phyloP scores from a whole-genome alignment of 106 monocot genomes.

The Gastrodia elata region DNA sequence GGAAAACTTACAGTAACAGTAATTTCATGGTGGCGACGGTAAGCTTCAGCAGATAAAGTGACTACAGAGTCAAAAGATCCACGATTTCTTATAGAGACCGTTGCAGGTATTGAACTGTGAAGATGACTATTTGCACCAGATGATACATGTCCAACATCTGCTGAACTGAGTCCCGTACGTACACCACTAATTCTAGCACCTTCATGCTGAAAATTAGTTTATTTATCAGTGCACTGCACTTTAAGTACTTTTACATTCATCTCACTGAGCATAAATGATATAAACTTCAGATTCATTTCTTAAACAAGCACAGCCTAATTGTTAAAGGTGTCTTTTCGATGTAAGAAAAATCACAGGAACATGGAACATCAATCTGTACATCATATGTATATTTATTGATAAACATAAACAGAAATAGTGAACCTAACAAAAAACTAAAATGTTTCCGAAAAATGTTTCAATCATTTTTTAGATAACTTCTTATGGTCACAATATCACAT shows the following conservation, averaged over 20 bases:
- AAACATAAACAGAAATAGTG: not conserved
- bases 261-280: not conserved
- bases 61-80: conserved; percentile 22
- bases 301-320: not conserved
- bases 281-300: not conserved
- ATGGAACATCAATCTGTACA: not conserved
- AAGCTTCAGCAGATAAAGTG: conserved; percentile 44
- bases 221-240: not conserved
- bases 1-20: conserved; percentile 51
- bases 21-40: conserved; percentile 83
- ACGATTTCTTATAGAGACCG: conserved; percentile 29
- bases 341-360: not conserved
- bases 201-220: conserved; percentile 20
- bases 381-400: not conserved
- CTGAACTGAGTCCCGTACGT: not conserved
- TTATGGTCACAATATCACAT: not conserved
- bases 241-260: not conserved
- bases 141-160: conserved; percentile 13
- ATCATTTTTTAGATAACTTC: not conserved
- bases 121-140: conserved; percentile 3
- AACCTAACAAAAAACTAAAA: not conserved
- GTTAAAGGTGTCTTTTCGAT: not conserved
- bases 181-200: conserved; percentile 13
- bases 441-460: not conserved
- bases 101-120: conserved; percentile 16